Evolutionary conservation across 2,329 filamentous ascomycete genomes (phyloP), one percentile per base, ranked within the genome.

Genomic region (Fusarium liriodendri): DNA sequence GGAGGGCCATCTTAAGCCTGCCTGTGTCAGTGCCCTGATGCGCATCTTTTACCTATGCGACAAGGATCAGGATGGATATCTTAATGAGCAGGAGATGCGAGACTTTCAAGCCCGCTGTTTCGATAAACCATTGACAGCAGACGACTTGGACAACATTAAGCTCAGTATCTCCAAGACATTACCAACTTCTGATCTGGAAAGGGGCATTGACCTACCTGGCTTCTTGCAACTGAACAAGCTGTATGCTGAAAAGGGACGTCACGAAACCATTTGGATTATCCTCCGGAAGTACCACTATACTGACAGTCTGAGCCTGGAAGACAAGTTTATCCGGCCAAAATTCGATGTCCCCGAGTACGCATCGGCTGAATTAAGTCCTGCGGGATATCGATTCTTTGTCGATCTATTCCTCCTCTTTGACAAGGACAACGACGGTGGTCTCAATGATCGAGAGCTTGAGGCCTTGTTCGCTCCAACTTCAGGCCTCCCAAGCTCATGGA

Each of bases 201-300:
- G 87, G 47, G 97, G 96, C 1, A 94, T 99, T 74, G 93, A 95
- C 72, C 89, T 94, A 74, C 89, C 88, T 40, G 95, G 95, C 0
- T 99, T 99, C 79, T 84, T 99, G 58, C 90, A 96, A 74, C 86
- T 99, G 42, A 98, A 98, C 85, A 98, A 95, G 83, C 90, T 98
- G 67, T 99, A 98, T 81, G 97, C 95, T 0, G 96, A 98, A 81
- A 98, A 98, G 81, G 97, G 97, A 14, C 93, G 97, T 14, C 97
- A 99, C 80, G 97, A 99, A 84, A 99, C 97, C 0, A 97, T 98
- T 50, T 99, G 97, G 97, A 95, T 97, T 70, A 98, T 99, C 69
- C 84, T 99, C 71, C 91, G 97, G 66, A 95, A 97, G 76, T 98
- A 98, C 77, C 94, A 97, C 79, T 98, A 99, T 79, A 98, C 96